Evolutionary conservation across 2,329 filamentous ascomycete species (phyloP).

Genomic region (Sclerotinia nivalis): DNA sequence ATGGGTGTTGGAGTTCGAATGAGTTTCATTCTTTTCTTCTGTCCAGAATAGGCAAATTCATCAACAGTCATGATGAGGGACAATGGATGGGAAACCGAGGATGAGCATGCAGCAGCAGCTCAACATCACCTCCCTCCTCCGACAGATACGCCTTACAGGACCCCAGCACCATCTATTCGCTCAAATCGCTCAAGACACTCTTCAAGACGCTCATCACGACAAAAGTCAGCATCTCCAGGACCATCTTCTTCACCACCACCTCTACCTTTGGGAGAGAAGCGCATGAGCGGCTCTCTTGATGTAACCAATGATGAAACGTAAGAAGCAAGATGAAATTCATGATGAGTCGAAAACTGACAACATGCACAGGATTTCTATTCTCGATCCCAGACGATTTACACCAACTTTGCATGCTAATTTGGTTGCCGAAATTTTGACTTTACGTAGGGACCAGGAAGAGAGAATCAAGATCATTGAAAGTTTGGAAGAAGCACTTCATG

Average conservation of each 20-base stretch:
- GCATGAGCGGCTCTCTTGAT: slow-evolving; percentile 56
- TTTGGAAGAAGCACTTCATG: slow-evolving; percentile 73
- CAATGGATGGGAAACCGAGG: slow-evolving; percentile 60
- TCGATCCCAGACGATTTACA: slow-evolving; percentile 91
- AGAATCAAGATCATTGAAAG: slow-evolving; percentile 85
- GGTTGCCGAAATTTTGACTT: slow-evolving; percentile 86
- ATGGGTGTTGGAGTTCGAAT: slow-evolving; percentile 12
- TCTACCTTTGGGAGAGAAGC: slow-evolving; percentile 51
- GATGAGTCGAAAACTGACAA: slow-evolving; percentile 26
- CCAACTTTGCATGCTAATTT: slow-evolving; percentile 92
- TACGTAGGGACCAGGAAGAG: slow-evolving; percentile 87
- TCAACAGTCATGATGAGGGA: slow-evolving; percentile 47
- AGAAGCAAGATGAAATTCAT: background rate
- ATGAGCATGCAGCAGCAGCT: slow-evolving; percentile 59
- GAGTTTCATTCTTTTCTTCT: slow-evolving; percentile 9
- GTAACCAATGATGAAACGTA: slow-evolving; percentile 61
- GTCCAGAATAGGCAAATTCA: slow-evolving; percentile 5
- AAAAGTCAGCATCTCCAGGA: slow-evolving; percentile 64
- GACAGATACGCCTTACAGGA: slow-evolving; percentile 69
- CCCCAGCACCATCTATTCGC: slow-evolving; percentile 53
- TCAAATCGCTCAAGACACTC: slow-evolving; percentile 46
- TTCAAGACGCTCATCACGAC: slow-evolving; percentile 63
- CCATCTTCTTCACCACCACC: slow-evolving; percentile 61
- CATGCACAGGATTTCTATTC: slow-evolving; percentile 53
- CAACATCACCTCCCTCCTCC: slow-evolving; percentile 67